A percentile compares a stretch with the other conserved stretches of the same genome.
Conservation (phyloP, 352 stramenopile species). For the Globisporangium heterothallicum region DNA sequence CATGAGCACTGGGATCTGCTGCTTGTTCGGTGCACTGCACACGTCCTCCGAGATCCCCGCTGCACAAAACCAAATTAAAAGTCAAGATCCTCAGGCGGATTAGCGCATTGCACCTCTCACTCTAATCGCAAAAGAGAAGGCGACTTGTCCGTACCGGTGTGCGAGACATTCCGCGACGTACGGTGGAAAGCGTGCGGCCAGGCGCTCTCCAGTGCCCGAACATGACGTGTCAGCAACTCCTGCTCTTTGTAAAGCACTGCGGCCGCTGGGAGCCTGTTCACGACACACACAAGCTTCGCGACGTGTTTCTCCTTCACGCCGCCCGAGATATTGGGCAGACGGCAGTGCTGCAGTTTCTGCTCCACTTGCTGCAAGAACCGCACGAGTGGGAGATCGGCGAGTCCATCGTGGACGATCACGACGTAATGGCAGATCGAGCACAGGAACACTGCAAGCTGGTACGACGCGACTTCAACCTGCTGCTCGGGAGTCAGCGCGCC, state of each 20-base stretch:
- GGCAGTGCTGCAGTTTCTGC: slow-evolving; percentile 46
- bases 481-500: slow-evolving; percentile 54
- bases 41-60: slow-evolving; percentile 15
- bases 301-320: slow-evolving; percentile 39
- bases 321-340: slow-evolving; percentile 57
- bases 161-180: slow-evolving; percentile 4
- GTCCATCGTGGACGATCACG: slow-evolving; percentile 47
- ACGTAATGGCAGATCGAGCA: slow-evolving; percentile 77
- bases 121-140: neutral
- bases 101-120: too few relatives aligned
- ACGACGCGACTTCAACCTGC: slow-evolving; percentile 52
- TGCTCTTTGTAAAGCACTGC: slow-evolving; percentile 29
- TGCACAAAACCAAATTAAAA: slow-evolving; percentile 4
- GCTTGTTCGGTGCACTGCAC: slow-evolving; percentile 6
- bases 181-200: slow-evolving; percentile 23
- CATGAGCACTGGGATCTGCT: slow-evolving; percentile 12
- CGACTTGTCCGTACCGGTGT: slow-evolving; percentile 6
- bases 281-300: slow-evolving; percentile 55
- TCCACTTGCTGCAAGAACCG: slow-evolving; percentile 46
- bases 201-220: slow-evolving; percentile 27
- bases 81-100: neutral
- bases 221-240: slow-evolving; percentile 27
- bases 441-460: slow-evolving; percentile 62
- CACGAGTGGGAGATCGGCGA: slow-evolving; percentile 34
- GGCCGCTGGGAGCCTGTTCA: slow-evolving; percentile 34